phyloP scores from a whole-genome alignment of 2,329 filamentous ascomycete species.

The Penicillium polonicum region DNA sequence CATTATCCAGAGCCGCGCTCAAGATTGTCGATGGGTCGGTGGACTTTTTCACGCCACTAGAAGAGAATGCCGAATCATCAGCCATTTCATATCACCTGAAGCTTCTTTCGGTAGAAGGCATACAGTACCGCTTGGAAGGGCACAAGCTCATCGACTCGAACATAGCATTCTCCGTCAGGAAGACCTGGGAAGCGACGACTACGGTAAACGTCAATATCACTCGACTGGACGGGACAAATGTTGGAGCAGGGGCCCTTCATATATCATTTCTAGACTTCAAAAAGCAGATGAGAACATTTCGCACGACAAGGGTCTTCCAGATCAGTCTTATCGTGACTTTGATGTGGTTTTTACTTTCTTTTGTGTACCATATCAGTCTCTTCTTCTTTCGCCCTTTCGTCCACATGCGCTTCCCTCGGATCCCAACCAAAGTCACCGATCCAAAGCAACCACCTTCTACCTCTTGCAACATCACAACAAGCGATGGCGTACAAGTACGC shows the following conservation, averaged over 20 bases:
- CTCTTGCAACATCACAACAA: not conserved
- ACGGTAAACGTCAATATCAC: constrained; percentile 13
- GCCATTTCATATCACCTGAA: constrained; percentile 1
- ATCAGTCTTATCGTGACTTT: not conserved
- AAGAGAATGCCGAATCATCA: not conserved
- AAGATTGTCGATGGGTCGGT: not conserved
- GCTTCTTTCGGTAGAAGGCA: not conserved
- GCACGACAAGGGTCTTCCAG: not conserved
- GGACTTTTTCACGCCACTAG: not conserved
- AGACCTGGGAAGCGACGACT: constrained; percentile 19
- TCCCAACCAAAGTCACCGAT: not conserved
- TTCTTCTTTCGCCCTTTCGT: constrained; percentile 15
- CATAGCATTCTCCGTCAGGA: constrained; percentile 10
- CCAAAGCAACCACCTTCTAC: not conserved
- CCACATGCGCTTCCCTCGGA: not conserved
- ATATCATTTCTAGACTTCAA: constrained; percentile 7
- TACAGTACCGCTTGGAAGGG: constrained; percentile 5
- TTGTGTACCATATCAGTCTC: constrained; percentile 5
- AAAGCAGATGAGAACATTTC: constrained; percentile 13
- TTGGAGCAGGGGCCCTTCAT: not conserved
- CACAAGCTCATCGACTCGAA: constrained; percentile 7
- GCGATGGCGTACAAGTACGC: not conserved
- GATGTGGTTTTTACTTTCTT: constrained; percentile 12
- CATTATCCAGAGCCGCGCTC: not conserved
- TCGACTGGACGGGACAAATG: not conserved